Conservation (phyloP, 163 green algal genomes). For the Prototheca wickerhamii region DNA sequence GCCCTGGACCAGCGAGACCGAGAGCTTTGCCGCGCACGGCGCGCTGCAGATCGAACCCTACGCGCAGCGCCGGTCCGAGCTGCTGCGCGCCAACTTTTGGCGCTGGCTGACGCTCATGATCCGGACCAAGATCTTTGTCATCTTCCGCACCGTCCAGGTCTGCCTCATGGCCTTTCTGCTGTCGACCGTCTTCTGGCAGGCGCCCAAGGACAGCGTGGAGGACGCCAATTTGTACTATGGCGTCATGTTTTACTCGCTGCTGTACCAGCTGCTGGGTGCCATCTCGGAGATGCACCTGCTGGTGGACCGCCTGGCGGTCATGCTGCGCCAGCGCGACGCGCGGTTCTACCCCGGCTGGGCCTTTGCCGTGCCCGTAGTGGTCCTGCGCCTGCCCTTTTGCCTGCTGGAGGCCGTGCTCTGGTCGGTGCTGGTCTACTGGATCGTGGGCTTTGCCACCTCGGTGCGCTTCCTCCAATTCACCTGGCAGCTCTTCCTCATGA, state of each 20-base stretch:
- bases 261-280: slow-evolving; percentile 5
- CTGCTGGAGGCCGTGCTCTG: slow-evolving; percentile 50
- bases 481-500: slow-evolving; percentile 31
- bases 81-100: slow-evolving; percentile 17
- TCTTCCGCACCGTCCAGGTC: slow-evolving; percentile 35
- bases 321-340: slow-evolving; percentile 54
- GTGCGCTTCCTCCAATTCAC: slow-evolving; percentile 52
- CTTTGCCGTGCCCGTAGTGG: slow-evolving; percentile 43
- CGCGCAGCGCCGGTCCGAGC: background rate
- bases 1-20: background rate
- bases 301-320: slow-evolving; percentile 38
- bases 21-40: background rate
- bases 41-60: slow-evolving; percentile 15
- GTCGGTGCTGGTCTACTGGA: slow-evolving; percentile 48
- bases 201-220: slow-evolving; percentile 14
- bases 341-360: slow-evolving; percentile 37
- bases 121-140: slow-evolving; percentile 30
- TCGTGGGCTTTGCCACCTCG: slow-evolving; percentile 18
- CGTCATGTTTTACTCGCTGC: slow-evolving; percentile 17
- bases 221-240: slow-evolving; percentile 41
- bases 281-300: slow-evolving; percentile 32
- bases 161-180: slow-evolving; percentile 43
- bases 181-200: slow-evolving; percentile 41
- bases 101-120: slow-evolving; percentile 11
- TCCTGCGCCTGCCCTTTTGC: slow-evolving; percentile 53